Base-by-base conservation (phyloP, 805 yeast genomes). In the Cyberlindnera samutprakarnensis region DNA sequence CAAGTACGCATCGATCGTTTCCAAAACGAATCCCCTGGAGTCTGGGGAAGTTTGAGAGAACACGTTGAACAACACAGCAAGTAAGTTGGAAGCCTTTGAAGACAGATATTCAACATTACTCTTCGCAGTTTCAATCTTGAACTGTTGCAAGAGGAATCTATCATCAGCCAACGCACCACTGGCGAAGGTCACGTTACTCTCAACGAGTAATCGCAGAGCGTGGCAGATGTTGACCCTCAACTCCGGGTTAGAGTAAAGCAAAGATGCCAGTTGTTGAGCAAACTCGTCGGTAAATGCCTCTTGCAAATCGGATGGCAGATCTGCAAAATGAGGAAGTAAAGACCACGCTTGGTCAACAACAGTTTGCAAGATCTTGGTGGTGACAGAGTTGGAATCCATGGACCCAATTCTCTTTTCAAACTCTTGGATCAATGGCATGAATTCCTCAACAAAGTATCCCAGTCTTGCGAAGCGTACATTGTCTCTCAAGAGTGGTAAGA, bases 281-380 rank as follows among this genome's bases (percentile, higher is more conserved):
- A 87, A 85, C 17, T 68, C 71, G 52, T 79, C 85, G 34, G 74
- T 72, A 51, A 90, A 86, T 0, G 84, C 62, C 7, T 51, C 47
- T 15, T 51, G 55, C 43, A 86, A 63, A 58, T 92, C 98, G 17
- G 62, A 64, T 21, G 97, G 95, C 46, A 88, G 66, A 51, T 83
- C 92, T 51, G 92, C 80, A 57, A 87, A 92, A 45, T 78, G 81
- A 13, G 97, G 95, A 40, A 92, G 64, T 41, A 88, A 64, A 2
- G 94, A 77, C 96, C 96, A 87, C 21, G 88, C 68, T 66, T 92
- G 99, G 52, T 84, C 95, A 25, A 84, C 65, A 27, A 92, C 74
- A 3, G 98, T 90, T 46, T 76, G 71, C 52, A 84, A 82, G 32
- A 92, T 75, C 59, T 86, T 92, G 36, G 62, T 56, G 53, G 85